Evolutionary conservation across 495 filamentous ascomycete species (phyloP), one percentile per base, ranked within the genome.

Genomic region (Acidiella bohemica): DNA sequence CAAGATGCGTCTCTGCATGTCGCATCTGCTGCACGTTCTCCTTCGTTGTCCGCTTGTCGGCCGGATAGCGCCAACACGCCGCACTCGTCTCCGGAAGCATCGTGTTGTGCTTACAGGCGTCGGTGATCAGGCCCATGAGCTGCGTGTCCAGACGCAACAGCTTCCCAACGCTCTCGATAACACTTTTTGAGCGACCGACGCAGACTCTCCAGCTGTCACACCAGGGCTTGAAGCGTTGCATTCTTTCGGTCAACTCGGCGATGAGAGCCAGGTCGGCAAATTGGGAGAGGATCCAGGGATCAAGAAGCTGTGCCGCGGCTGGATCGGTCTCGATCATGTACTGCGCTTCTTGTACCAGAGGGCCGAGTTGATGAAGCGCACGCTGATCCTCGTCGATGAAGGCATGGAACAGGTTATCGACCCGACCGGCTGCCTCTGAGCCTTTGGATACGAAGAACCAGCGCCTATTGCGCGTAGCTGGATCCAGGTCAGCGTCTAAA

Each of bases 51-150:
- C 58, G 62, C 45, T 71, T 72, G 10, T 67, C 61, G 4, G 57
- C 45, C 11, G 71, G 70, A 48, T 78, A 73, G 24, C 51, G 22
- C 39, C 71, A 72, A 27, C 44, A 62, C 2, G 7, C n/a, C 20
- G 14, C 10, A 17, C 18, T 8, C 16, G 16, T 34, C 32, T 14
- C 9, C 3, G 32, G 32, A 18, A 34, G 32, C 32, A 12, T 34
- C 5, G 4, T 20, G 18, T 19, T 34, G 14, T 34, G 11, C 32
- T 34, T 34, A 19, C 32, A 34, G 8, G 32, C 32, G 3, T 18
- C 5, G 6, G 18, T 12, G 32, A 34, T 34, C 3, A 19, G 3
- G 10, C 21, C 32, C 3, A 20, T 34, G 14, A 34, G 18, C 4
- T 14, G 4, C 9, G 13, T 11, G 14, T 17, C 13, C 32, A 34